Percentiles rank a stretch among this genome's conserved stretches.
These are phyloP conservation scores for Ustilago hordei DNA, from an alignment of 1,284 basidiomycete species.

Conservation along the genomic window DNA sequence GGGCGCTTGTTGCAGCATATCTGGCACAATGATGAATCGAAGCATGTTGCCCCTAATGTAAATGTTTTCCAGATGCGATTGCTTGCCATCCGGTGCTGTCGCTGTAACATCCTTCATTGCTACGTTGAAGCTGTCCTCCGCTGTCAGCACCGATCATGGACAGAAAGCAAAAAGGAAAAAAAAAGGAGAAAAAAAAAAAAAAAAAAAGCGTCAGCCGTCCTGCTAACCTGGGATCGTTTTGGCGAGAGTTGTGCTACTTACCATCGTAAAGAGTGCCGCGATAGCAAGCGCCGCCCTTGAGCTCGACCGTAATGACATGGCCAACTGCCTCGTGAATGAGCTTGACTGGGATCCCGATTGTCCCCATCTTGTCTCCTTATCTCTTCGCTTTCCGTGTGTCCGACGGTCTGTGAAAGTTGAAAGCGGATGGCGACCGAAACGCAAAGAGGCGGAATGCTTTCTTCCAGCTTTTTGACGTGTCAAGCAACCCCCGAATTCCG, in stretches of 20 bases:
- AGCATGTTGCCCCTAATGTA: slow-evolving; percentile 97
- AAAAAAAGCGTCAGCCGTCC: neutral
- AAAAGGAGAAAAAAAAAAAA: too few species aligned
- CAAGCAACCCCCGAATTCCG: slow-evolving; percentile 32
- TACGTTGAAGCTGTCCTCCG: slow-evolving; percentile 98
- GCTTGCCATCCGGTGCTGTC: slow-evolving; percentile 95
- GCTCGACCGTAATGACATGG: slow-evolving; percentile 95
- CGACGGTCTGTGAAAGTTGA: neutral
- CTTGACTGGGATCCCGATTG: slow-evolving; percentile 70
- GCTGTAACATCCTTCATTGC: slow-evolving; percentile 96
- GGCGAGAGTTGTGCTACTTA: slow-evolving; percentile 24
- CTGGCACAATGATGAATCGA: slow-evolving; percentile 95
- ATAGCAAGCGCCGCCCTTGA: slow-evolving; percentile 97
- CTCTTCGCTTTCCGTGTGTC: neutral
- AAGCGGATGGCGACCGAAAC: neutral
- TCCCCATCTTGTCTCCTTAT: slow-evolving; percentile 47
- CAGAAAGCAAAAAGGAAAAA: neutral
- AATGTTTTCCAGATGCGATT: slow-evolving; percentile 98
- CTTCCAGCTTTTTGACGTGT: slow-evolving; percentile 14
- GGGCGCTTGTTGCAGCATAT: slow-evolving; percentile 98
- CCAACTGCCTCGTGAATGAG: slow-evolving; percentile 77
- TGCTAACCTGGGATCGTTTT: neutral
- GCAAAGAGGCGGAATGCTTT: slow-evolving; percentile 1
- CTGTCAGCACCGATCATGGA: slow-evolving; percentile 71
- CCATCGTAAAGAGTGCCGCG: slow-evolving; percentile 92